Base-by-base conservation (phyloP, 306 rosid species). In the Dryas drummondii region DNA sequence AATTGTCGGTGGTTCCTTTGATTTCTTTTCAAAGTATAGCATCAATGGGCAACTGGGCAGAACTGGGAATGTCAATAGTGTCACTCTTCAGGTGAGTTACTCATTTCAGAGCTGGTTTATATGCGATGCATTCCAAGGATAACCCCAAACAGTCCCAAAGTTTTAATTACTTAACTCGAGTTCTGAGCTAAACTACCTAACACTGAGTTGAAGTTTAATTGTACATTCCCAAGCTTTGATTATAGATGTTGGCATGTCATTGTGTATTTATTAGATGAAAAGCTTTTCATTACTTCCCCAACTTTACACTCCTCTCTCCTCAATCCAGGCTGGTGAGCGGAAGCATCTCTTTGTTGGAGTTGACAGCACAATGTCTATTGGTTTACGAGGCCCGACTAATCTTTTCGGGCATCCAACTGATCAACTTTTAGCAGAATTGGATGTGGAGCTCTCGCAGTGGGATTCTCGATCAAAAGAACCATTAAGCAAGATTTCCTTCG, bases 341-440 rank as follows among this genome's bases (percentile, higher is more conserved):
- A 90, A 83, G 63, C 91, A 94, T 88, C 97, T 92, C 66, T 94
- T 94, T 78, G 97, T 92, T 53, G 97, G 99, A 71, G 76, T 94
- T 49, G 99, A 94, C 80, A 88, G 84, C 87, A 86, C 97, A 52
- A 84, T 86, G 89, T 71, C 89, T 11, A 70, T 80, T 67, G 97
- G 97, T 79, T 83, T 92, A 80, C 85, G 99, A 52, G 99, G 99
- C 70, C 98, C 98, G 40, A 88, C 99, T 66, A 94, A 94, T 87
- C 81, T 92, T 55, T 89, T 94, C 62, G 97, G 97, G 85, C 99
- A 94, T 85, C 97, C 99, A 46, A 88, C 96, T 2, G 96, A 92
- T 80, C 64, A 86, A 41, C 82, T 94, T 67, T 82, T 94, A 71
- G 68, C 75, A 59, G 93, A 90, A 75, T 75, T 94, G 74, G 97